phyloP scores from a whole-genome alignment of 345 rosid species.

The Raphanus sativus region DNA sequence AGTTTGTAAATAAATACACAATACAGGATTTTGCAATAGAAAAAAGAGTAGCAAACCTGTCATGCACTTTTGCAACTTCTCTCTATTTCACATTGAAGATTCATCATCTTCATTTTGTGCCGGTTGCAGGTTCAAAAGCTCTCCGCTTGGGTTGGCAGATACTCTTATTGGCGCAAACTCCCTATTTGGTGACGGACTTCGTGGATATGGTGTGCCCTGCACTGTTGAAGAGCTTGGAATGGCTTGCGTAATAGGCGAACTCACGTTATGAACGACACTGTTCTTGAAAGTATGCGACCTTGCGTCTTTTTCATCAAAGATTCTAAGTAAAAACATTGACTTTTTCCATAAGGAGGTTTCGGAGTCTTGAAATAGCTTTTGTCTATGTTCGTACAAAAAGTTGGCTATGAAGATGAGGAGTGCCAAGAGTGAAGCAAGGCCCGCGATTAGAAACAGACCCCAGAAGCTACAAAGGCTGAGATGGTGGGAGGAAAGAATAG shows the following conservation, averaged over 20 bases:
- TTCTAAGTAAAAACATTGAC: not conserved
- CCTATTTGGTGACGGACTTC: conserved; percentile 1
- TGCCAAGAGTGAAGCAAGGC: conserved; percentile 38
- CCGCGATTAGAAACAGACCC: conserved; percentile 50
- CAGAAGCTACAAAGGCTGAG: conserved; percentile 43
- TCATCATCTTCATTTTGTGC: conserved; percentile 2
- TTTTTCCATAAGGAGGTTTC: conserved; percentile 32
- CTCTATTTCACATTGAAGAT: not conserved
- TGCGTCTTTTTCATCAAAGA: conserved; percentile 39
- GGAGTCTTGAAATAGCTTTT: conserved; percentile 12
- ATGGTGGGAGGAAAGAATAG: conserved; percentile 23
- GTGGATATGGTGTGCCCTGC: conserved; percentile 10
- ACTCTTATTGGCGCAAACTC: conserved; percentile 26
- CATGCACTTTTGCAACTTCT: not conserved
- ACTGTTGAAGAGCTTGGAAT: conserved; percentile 19
- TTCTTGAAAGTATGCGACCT: conserved; percentile 37
- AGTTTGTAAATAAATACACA: too few relatives aligned
- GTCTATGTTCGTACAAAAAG: conserved; percentile 24
- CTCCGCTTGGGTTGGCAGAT: not conserved
- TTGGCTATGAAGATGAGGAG: conserved; percentile 16
- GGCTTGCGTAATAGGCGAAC: conserved; percentile 6
- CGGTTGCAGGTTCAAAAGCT: not conserved
- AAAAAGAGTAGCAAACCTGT: not conserved
- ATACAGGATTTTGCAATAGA: too few relatives aligned
- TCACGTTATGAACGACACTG: conserved; percentile 11